Evolutionary conservation across 441 rosid species (phyloP).

Genomic region (Pelargonium citronellum): DNA sequence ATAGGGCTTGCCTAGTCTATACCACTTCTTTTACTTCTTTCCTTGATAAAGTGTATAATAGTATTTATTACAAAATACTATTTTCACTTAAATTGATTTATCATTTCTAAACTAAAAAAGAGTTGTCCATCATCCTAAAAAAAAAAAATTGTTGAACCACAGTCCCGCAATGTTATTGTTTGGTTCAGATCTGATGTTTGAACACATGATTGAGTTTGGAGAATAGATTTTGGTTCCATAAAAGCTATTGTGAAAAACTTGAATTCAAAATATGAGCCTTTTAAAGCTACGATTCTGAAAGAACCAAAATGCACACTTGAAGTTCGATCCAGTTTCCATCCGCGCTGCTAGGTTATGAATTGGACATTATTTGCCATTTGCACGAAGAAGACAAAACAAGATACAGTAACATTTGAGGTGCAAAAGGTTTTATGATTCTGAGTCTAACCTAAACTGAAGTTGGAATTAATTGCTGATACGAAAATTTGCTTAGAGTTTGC

Average conservation of each 20-base stretch:
- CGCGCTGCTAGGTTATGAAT: too few relatives aligned
- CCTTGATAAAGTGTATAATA: background rate
- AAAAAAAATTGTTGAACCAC: background rate
- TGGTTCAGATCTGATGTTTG: background rate
- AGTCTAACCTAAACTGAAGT: background rate
- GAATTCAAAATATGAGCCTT: background rate
- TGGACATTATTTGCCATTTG: too few relatives aligned
- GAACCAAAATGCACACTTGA: too few relatives aligned
- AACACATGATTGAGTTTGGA: too few relatives aligned
- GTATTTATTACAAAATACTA: background rate
- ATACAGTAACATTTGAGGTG: background rate
- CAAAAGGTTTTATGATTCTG: background rate
- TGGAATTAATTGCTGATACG: too few relatives aligned
- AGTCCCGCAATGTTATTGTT: background rate
- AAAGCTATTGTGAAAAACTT: background rate
- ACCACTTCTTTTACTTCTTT: background rate
- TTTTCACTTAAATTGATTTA: background rate
- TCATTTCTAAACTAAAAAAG: background rate
- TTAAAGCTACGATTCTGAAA: background rate
- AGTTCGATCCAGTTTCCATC: background rate
- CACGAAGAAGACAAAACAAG: background rate
- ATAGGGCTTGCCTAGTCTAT: background rate
- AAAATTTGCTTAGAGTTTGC: too few relatives aligned
- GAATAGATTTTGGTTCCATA: too few relatives aligned
- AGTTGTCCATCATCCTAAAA: background rate